These are phyloP conservation scores for Pichia manshurica DNA, from an alignment of 805 yeast genomes.

Conservation along the genomic window DNA sequence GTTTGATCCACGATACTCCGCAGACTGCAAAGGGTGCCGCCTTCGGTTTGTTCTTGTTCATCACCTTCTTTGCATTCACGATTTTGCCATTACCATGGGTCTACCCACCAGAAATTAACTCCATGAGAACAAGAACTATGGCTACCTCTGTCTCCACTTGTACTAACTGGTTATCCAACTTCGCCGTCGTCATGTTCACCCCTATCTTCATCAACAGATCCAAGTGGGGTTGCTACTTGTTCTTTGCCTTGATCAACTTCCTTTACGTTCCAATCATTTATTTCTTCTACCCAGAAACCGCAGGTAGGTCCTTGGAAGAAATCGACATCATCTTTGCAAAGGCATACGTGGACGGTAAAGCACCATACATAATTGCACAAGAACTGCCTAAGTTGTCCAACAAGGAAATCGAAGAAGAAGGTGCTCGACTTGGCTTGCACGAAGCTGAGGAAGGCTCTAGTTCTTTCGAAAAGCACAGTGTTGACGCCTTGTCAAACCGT, in stretches of 20 bases:
- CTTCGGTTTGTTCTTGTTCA: constrained; percentile 57
- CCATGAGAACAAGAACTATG: constrained; percentile 62
- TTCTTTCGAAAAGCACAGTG: not conserved
- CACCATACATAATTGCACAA: constrained; percentile 59
- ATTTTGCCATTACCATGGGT: constrained; percentile 47
- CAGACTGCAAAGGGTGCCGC: constrained; percentile 60
- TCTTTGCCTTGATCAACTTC: constrained; percentile 62
- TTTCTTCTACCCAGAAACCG: constrained; percentile 72
- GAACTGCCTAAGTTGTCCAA: constrained; percentile 53
- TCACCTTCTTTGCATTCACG: constrained; percentile 49
- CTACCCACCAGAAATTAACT: constrained; percentile 63
- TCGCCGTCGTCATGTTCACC: constrained; percentile 63
- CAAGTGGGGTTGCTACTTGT: constrained; percentile 61
- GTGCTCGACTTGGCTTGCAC: constrained; percentile 48
- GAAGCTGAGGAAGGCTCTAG: constrained; percentile 18
- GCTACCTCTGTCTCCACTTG: constrained; percentile 58
- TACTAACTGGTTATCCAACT: constrained; percentile 66
- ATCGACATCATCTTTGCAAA: constrained; percentile 66
- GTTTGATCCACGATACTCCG: constrained; percentile 36
- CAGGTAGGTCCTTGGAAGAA: constrained; percentile 70
- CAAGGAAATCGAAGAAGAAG: constrained; percentile 56
- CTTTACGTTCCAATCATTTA: constrained; percentile 55
- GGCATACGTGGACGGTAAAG: constrained; percentile 48
- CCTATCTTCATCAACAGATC: constrained; percentile 49
- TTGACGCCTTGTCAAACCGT: not conserved